Conservation (phyloP, 1,284 basidiomycete genomes). For the Austroboletus olivaceoglutinosus region DNA sequence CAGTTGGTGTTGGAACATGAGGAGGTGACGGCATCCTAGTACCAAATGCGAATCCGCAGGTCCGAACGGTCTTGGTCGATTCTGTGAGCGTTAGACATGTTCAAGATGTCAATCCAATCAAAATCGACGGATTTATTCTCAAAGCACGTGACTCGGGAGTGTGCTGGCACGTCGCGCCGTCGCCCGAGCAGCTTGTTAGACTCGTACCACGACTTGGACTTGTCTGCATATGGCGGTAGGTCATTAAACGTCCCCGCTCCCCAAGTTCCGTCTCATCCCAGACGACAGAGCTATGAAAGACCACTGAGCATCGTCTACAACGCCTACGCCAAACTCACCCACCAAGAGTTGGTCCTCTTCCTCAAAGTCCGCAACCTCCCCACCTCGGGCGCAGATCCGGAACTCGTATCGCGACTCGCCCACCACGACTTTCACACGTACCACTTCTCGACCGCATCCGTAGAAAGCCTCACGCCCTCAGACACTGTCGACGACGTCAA, state of each 20-base stretch:
- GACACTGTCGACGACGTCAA: conserved; percentile 20
- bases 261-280: not conserved
- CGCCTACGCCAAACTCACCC: conserved; percentile 67
- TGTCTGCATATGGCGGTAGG: conserved; percentile 28
- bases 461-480: conserved; percentile 21
- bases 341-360: conserved; percentile 69
- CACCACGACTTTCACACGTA: conserved; percentile 72
- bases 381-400: conserved; percentile 54
- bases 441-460: conserved; percentile 47
- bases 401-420: conserved; percentile 65
- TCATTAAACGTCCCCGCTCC: not conserved
- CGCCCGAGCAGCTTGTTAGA: not conserved
- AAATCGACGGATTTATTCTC: too few relatives aligned
- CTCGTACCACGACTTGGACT: conserved; percentile 1
- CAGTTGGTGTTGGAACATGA: too few relatives aligned
- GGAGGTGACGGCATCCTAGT: too few relatives aligned
- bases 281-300: conserved; percentile 21
- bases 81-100: too few relatives aligned
- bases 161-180: too few relatives aligned
- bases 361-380: conserved; percentile 67
- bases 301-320: conserved; percentile 22
- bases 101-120: too few relatives aligned
- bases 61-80: too few relatives aligned
- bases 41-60: too few relatives aligned
- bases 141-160: too few relatives aligned